These are phyloP conservation scores for Exophiala bonariae DNA, from an alignment of 2,329 filamentous ascomycete genomes.

Conservation along the genomic window DNA sequence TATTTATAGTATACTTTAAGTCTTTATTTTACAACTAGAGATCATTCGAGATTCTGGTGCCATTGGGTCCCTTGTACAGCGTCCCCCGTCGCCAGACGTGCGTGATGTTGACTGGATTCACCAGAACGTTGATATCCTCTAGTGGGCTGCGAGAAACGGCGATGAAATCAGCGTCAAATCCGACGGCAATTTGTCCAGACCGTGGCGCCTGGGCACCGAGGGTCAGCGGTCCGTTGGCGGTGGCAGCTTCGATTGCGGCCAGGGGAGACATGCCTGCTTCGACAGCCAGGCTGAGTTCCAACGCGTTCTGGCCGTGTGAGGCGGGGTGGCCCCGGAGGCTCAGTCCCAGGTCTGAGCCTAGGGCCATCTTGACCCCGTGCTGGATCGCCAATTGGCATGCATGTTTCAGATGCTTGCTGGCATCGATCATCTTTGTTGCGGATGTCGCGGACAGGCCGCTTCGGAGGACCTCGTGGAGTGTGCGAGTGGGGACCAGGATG, in stretches of 20 bases:
- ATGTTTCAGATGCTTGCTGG: constrained; percentile 35
- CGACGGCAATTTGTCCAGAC: constrained; percentile 44
- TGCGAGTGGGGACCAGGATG: constrained; percentile 45
- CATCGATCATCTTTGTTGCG: constrained; percentile 40
- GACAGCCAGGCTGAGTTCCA: constrained; percentile 49
- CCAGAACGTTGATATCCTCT: constrained; percentile 43
- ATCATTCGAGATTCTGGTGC: neutral
- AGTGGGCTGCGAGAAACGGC: constrained; percentile 45
- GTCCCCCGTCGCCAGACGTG: constrained; percentile 51
- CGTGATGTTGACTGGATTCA: constrained; percentile 40
- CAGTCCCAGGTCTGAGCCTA: constrained; percentile 47
- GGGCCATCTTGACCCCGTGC: constrained; percentile 45
- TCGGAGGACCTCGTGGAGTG: constrained; percentile 38
- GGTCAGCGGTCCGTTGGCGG: constrained; percentile 46
- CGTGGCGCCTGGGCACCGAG: constrained; percentile 46
- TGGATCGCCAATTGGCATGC: constrained; percentile 44
- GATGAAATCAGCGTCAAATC: constrained; percentile 51
- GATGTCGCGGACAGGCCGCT: constrained; percentile 31
- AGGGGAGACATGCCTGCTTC: constrained; percentile 48
- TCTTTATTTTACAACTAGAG: no score
- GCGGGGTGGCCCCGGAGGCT: constrained; percentile 37
- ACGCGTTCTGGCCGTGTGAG: constrained; percentile 43
- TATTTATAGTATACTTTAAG: no score
- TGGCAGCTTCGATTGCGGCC: constrained; percentile 52
- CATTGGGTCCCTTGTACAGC: constrained; percentile 37